These are phyloP conservation scores for Candida peoriensis DNA, from an alignment of 805 yeast species.

Conservation along the genomic window DNA sequence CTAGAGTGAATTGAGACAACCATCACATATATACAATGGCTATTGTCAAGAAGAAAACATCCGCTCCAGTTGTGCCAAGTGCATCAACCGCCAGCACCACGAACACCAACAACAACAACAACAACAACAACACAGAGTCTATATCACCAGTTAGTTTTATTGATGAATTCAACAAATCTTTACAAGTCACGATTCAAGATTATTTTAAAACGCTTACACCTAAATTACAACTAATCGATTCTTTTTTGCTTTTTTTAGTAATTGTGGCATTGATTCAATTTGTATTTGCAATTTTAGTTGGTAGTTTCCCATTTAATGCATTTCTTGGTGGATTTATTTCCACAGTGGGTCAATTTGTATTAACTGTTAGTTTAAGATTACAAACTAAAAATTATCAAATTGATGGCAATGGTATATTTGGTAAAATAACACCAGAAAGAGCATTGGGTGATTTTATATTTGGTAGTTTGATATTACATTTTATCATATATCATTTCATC, in stretches of 20 bases:
- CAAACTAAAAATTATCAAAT: conserved; percentile 59
- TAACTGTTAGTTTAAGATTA: conserved; percentile 75
- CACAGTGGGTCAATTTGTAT: conserved; percentile 94
- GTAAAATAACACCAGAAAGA: conserved; percentile 43
- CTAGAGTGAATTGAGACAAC: background rate
- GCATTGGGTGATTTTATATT: conserved; percentile 86
- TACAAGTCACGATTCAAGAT: conserved; percentile 26
- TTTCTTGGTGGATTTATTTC: conserved; percentile 88
- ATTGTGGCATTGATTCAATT: conserved; percentile 75
- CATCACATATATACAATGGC: background rate
- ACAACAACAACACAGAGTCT: conserved; percentile 1
- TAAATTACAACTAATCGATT: conserved; percentile 64
- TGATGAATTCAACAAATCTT: conserved; percentile 28
- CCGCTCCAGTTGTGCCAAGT: background rate
- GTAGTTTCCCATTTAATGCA: conserved; percentile 95
- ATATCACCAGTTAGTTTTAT: conserved; percentile 11
- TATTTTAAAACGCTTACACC: conserved; percentile 31
- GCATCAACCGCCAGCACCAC: background rate
- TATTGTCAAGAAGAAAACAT: background rate
- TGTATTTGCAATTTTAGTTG: conserved; percentile 66
- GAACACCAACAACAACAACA: background rate
- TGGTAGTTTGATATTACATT: conserved; percentile 86
- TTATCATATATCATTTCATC: conserved; percentile 84
- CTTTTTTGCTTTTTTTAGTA: conserved; percentile 71
- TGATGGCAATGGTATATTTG: conserved; percentile 33